Base-by-base conservation (phyloP, 768 basidiomycete species). In the Trametes cingulata region DNA sequence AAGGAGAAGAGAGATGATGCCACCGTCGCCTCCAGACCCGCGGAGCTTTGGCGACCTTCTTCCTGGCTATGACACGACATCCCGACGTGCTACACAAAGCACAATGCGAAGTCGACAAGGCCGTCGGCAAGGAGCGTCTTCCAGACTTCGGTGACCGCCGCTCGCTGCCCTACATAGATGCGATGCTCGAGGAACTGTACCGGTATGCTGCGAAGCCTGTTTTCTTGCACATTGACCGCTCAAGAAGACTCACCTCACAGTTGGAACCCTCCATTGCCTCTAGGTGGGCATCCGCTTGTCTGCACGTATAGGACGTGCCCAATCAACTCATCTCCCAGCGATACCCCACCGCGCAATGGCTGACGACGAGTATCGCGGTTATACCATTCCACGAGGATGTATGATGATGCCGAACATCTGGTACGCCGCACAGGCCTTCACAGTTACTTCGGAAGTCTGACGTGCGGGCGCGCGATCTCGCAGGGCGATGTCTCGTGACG, bases 41-140 rank as follows among this genome's bases (percentile, higher is more conserved):
- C 15, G 73, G 77, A 10, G 67, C 73, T 13, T 69, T 76, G 15
- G 68, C 70, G 42, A 71, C 73, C 0, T 74, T 79, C 48, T 75
- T 79, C 65, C 67, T 78, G n/a, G 74, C 73, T 14, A 74, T 76
- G 62, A 53, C 68, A 0, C 67, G 76, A 8, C 67, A 76, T 56
- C 78, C 78, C 0, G 71, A 76, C 3, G 71, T 74, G 0, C 69
- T 71, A 39, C 59, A 56, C 9, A 76, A 72, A 50, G 78, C 77
- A 6, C 78, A 79, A 43, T 70, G 69, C 10, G 78, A 81, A 56
- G 68, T 80, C 2, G 78, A 80, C 57, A 50, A 64, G 2, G 75
- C 78, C 1, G 65, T 78, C 7, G 79, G 80, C 8, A 55, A 25
- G 4, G 73, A 75, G 49, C 67, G 79, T 1, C 70, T 80, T 3